Conservation (phyloP, 2,329 filamentous ascomycete species). For the Neofusicoccum umdonicola region DNA sequence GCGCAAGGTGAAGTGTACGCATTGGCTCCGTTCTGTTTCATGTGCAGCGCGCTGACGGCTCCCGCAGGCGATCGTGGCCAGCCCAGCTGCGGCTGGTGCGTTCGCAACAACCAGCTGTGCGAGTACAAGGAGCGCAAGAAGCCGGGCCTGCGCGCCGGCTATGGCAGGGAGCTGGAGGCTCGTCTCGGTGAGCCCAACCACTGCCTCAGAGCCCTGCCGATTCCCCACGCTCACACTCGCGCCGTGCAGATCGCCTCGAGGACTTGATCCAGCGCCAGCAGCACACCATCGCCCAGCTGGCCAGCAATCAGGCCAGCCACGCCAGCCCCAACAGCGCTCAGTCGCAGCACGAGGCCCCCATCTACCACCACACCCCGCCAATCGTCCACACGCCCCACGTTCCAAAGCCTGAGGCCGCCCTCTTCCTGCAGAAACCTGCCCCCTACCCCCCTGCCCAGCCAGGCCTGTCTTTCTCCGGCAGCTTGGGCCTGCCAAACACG, state of each 20-base stretch:
- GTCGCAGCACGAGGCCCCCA: conserved; percentile 29
- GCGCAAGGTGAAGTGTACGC: conserved; percentile 63
- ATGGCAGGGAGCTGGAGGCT: conserved; percentile 61
- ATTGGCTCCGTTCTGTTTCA: neutral
- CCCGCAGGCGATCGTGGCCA: conserved; percentile 71
- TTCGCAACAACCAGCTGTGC: conserved; percentile 64
- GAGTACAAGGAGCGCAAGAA: conserved; percentile 71
- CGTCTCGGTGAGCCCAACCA: conserved; percentile 50
- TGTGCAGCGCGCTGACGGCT: neutral
- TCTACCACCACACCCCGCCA: conserved; percentile 35
- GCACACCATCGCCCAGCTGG: conserved; percentile 45
- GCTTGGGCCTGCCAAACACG: conserved; percentile 7
- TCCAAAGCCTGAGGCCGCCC: conserved; percentile 43
- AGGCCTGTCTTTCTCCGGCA: conserved; percentile 29
- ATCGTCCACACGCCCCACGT: conserved; percentile 42
- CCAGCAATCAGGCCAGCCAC: conserved; percentile 23
- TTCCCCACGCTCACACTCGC: neutral
- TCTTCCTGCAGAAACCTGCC: conserved; percentile 47
- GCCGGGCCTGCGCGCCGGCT: conserved; percentile 60
- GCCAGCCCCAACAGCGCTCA: conserved; percentile 22
- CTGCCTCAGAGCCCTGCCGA: conserved; percentile 21
- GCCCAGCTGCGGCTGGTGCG: conserved; percentile 72
- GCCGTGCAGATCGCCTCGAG: conserved; percentile 45
- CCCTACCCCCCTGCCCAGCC: conserved; percentile 28
- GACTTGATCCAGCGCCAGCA: conserved; percentile 45